phyloP scores from a whole-genome alignment of 2,329 filamentous ascomycete species.

The Diaporthe amygdali region DNA sequence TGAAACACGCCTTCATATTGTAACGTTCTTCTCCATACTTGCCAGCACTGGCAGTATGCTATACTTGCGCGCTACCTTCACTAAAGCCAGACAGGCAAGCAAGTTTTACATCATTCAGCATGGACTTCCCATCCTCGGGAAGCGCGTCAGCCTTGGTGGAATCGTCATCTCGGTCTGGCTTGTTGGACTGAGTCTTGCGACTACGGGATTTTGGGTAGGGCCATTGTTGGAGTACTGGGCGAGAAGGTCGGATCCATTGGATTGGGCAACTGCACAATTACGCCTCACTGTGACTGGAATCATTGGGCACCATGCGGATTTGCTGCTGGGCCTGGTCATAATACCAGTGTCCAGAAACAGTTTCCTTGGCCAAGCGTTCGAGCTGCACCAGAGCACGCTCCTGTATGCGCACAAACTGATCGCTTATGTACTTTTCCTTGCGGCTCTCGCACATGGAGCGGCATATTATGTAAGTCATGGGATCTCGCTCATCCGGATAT shows the following conservation, averaged over 20 bases:
- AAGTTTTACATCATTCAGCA: neutral
- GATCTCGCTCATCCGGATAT: no score
- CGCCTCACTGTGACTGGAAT: constrained; percentile 23
- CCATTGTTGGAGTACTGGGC: constrained; percentile 21
- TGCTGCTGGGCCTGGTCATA: constrained; percentile 23
- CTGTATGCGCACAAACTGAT: constrained; percentile 25
- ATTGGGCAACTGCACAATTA: constrained; percentile 23
- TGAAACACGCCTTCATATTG: constrained; percentile 22
- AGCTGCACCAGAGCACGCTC: constrained; percentile 25
- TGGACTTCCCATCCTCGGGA: neutral
- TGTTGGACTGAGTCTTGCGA: constrained; percentile 15
- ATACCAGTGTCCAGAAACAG: constrained; percentile 26
- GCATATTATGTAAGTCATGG: constrained; percentile 21
- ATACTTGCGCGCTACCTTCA: neutral
- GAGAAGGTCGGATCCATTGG: neutral
- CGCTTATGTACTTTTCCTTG: constrained; percentile 18
- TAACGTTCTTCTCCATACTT: constrained; percentile 24
- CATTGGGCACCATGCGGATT: constrained; percentile 26
- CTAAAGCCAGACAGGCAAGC: neutral
- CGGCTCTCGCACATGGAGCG: constrained; percentile 17
- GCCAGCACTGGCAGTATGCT: constrained; percentile 1
- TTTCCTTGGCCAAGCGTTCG: constrained; percentile 22
- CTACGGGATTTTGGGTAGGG: constrained; percentile 21
- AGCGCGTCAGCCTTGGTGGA: constrained; percentile 20
- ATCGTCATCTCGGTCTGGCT: constrained; percentile 14